A percentile compares a stretch with the other conserved stretches of the same genome.
These are phyloP conservation scores for Thuidium tamariscinum DNA, from an alignment of 225 moss, liverwort and hornwort genomes.

Conservation along the genomic window DNA sequence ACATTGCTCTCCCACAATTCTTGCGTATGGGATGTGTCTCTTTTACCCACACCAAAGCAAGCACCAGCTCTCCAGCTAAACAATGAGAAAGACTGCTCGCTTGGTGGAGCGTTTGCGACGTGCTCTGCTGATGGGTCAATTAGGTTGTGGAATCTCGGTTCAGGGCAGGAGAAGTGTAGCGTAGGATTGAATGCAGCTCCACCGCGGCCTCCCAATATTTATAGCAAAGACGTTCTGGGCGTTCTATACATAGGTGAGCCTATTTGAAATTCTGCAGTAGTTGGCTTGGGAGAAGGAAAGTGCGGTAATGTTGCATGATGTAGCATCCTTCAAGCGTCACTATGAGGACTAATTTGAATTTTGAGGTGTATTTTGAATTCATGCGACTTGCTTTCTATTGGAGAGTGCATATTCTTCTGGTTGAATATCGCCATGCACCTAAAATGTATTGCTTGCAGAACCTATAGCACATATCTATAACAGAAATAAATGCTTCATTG, in stretches of 20 bases:
- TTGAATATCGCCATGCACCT: not conserved
- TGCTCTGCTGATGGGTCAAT: conserved; percentile 73
- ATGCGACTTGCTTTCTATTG: not conserved
- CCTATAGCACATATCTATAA: not conserved
- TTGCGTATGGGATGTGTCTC: conserved; percentile 70
- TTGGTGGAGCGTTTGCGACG: conserved; percentile 49
- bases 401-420: not conserved
- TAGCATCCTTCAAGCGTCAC: not conserved
- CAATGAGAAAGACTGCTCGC: conserved; percentile 27
- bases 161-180: conserved; percentile 20
- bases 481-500: not conserved
- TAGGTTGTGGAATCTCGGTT: conserved; percentile 56
- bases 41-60: conserved; percentile 39
- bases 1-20: conserved; percentile 62
- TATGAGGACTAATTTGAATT: not conserved
- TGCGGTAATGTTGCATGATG: not conserved
- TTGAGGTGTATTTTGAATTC: not conserved
- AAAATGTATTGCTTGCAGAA: not conserved
- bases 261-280: not conserved
- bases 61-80: conserved; percentile 13
- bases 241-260: conserved; percentile 52
- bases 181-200: not conserved
- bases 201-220: conserved; percentile 41
- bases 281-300: not conserved
- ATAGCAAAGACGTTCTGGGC: conserved; percentile 56